Evolutionary conservation across 148 eudicot species (phyloP).

Genomic region (Rhododendron kiyosumense): DNA sequence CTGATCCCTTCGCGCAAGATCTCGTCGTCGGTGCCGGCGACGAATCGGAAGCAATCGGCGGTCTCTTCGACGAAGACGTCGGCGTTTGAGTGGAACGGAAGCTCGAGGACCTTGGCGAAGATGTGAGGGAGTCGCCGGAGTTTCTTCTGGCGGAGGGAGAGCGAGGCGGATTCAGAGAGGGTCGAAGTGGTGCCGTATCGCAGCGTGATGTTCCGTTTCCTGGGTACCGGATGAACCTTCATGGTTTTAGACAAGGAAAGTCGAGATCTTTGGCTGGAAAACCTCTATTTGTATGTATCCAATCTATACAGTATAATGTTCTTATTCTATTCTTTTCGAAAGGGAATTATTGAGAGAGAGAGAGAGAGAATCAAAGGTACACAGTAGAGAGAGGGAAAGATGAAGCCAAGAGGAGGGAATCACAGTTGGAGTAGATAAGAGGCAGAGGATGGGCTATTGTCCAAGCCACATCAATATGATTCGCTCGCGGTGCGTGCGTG

Average conservation of each 20-base stretch:
- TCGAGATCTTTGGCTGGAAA: not conserved
- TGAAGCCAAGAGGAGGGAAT: too few relatives aligned
- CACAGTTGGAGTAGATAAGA: not conserved
- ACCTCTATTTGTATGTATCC: not conserved
- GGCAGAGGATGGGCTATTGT: not conserved
- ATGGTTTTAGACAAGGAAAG: slow-evolving; percentile 12
- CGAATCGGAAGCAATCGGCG: slow-evolving; percentile 44
- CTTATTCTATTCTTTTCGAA: not conserved
- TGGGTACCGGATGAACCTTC: slow-evolving; percentile 62
- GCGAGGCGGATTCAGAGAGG: not conserved
- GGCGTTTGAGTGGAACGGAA: slow-evolving; percentile 72
- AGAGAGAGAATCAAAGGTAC: not conserved
- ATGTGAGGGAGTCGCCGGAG: slow-evolving; percentile 81
- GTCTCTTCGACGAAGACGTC: slow-evolving; percentile 68
- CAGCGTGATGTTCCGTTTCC: slow-evolving; percentile 44
- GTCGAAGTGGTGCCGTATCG: slow-evolving; percentile 37
- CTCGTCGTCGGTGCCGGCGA: slow-evolving; percentile 37
- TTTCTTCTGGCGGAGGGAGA: slow-evolving; percentile 46
- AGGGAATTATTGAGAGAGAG: not conserved
- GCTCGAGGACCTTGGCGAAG: slow-evolving; percentile 82
- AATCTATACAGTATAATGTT: not conserved
- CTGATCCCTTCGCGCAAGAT: slow-evolving; percentile 37
- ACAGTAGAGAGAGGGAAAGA: not conserved
- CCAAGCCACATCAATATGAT: not conserved
- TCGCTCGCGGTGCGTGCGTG: too few relatives aligned